Evolutionary conservation across 2,329 filamentous ascomycete genomes (phyloP), one percentile per base, ranked within the genome.

Genomic region (Aspergillus fructus): DNA sequence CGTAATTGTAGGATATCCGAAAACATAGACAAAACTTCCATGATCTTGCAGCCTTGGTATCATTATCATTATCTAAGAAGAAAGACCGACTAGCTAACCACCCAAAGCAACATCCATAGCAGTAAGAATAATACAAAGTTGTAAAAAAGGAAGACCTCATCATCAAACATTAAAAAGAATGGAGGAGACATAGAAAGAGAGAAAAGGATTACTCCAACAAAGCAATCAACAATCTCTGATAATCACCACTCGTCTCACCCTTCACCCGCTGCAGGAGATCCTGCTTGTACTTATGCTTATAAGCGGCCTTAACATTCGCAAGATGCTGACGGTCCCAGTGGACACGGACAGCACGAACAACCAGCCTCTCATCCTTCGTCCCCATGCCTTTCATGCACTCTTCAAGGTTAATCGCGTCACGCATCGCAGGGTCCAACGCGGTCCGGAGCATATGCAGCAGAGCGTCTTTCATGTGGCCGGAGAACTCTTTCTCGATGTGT

Each of bases 391-490:
- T 83, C 93, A 97, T 97, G 15, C 89, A 82, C 13, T 90, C 89
- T 71, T 97, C 92, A n/a, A 97, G 81, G 4, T 91, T 79, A 21
- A 83, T 78, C 0, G 93, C 94, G 66, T 96, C 93, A 63, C 91
- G 88, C 81, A 90, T 89, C 58, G 90, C 91, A 63, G 89, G 90
- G 74, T 97, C 91, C 5, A 84, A 78, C 3, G 90, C 93, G 12
- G 88, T 81, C 11, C 83, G 83, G n/a, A 97, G 78, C 73, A 96
- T 91, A 71, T 86, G 87, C 24, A 94, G 76, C 1, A 97, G 82
- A 0, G 91, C 91, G 15, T 90, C 85, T 71, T 93, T 82, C 92
- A 97, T 97, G 71, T 97, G 93, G 0, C 93, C 93, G 0, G 88
- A 90, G 75, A 97, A 97, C 68, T 94, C 87, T 77, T 85, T 89